A percentile compares a stretch with the other conserved stretches of the same genome.
phyloP scores from a whole-genome alignment of 2,329 filamentous ascomycete genomes.

The Colletotrichum trifolii region DNA sequence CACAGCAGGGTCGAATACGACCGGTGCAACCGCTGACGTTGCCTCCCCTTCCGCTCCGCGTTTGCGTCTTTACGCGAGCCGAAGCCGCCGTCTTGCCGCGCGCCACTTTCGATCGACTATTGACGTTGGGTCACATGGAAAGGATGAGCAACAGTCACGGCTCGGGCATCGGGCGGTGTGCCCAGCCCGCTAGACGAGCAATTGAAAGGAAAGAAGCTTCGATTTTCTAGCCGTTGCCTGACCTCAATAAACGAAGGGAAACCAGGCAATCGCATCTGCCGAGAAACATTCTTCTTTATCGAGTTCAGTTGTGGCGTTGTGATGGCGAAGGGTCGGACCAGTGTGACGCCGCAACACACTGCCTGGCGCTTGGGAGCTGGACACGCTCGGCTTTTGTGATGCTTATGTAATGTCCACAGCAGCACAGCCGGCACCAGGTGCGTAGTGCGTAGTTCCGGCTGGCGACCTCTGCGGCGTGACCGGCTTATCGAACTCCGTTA shows the following conservation, averaged over 20 bases:
- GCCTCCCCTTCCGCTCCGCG: no score
- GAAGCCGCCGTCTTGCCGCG: constrained; percentile 21
- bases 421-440: background rate
- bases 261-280: background rate
- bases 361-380: no score
- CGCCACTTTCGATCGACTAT: constrained; percentile 7
- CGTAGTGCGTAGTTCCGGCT: no score
- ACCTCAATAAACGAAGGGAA: no score
- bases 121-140: background rate
- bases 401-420: background rate
- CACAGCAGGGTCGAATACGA: no score
- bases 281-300: constrained; percentile 10
- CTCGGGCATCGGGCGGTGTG: no score
- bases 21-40: no score
- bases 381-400: background rate
- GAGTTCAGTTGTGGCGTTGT: constrained; percentile 5
- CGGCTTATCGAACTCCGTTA: constrained; percentile 32
- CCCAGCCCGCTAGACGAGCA: background rate
- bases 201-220: background rate
- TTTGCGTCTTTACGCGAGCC: no score
- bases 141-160: no score
- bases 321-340: no score
- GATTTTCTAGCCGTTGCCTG: no score
- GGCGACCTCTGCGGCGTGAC: background rate
- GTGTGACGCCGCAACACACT: no score